phyloP scores from a whole-genome alignment of 805 yeast genomes.

The Saccharomycopsis microspora region DNA sequence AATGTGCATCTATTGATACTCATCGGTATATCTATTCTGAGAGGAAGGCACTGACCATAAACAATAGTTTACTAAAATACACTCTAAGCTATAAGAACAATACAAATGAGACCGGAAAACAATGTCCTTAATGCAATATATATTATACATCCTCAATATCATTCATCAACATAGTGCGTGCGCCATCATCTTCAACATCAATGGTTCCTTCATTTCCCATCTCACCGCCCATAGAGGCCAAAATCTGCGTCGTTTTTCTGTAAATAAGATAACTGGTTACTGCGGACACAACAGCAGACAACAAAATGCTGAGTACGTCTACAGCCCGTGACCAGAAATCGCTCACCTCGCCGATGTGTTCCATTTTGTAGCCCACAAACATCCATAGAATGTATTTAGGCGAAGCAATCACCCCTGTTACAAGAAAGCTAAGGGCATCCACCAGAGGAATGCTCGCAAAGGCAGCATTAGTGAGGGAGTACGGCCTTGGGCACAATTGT shows the following conservation, averaged over 20 bases:
- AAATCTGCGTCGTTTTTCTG: slow-evolving; percentile 31
- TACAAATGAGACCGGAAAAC: no score
- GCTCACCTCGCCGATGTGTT: slow-evolving; percentile 50
- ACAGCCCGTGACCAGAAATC: slow-evolving; percentile 41
- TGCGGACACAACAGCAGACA: slow-evolving; percentile 44
- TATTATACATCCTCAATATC: no score
- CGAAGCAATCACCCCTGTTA: slow-evolving; percentile 65
- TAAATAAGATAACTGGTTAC: slow-evolving; percentile 61
- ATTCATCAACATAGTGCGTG: not conserved
- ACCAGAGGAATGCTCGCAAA: slow-evolving; percentile 80
- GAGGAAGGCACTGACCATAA: no score
- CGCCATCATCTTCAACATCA: slow-evolving; percentile 4
- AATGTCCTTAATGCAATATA: no score
- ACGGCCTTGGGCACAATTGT: slow-evolving; percentile 86
- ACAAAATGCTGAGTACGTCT: slow-evolving; percentile 47
- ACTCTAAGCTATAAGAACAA: no score
- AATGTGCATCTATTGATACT: no score
- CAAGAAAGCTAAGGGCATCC: slow-evolving; percentile 43
- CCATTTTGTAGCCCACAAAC: slow-evolving; percentile 68
- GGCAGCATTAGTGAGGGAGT: slow-evolving; percentile 86
- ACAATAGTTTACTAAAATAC: no score
- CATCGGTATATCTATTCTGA: no score
- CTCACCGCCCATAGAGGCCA: slow-evolving; percentile 9
- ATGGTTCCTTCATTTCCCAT: not conserved
- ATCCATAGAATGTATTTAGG: slow-evolving; percentile 74